These are phyloP conservation scores for Spiraea crenata DNA, from an alignment of 331 rosid species.

Conservation along the genomic window DNA sequence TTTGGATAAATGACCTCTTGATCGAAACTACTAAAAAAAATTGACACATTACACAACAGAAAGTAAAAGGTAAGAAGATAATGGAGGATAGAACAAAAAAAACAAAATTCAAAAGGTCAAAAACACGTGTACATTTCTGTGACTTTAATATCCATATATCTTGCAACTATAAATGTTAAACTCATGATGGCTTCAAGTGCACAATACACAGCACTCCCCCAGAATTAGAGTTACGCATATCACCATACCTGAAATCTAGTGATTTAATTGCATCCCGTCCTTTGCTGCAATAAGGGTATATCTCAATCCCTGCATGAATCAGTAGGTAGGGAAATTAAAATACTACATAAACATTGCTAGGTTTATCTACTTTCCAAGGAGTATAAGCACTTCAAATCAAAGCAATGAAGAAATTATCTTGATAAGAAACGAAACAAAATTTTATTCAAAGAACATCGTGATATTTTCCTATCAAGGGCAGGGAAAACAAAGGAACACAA, in stretches of 20 bases:
- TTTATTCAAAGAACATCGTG: not conserved
- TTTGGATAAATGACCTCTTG: constrained; percentile 77
- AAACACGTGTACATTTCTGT: not conserved
- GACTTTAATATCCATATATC: not conserved
- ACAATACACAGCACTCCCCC: constrained; percentile 28
- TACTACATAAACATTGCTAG: not conserved
- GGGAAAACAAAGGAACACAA: not conserved
- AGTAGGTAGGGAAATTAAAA: not conserved
- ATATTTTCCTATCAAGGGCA: not conserved
- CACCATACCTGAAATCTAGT: constrained; percentile 35
- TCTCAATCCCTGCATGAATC: constrained; percentile 29
- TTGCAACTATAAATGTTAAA: no score
- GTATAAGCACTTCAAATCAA: not conserved
- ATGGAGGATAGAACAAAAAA: not conserved
- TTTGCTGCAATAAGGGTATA: not conserved
- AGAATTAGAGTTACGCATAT: constrained; percentile 26
- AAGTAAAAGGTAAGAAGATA: not conserved
- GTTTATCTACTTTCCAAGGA: not conserved
- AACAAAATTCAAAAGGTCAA: not conserved
- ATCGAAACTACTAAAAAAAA: constrained; percentile 50
- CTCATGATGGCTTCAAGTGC: no score
- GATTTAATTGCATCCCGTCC: constrained; percentile 31
- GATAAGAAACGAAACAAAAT: not conserved
- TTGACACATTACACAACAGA: constrained; percentile 7
- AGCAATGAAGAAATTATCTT: not conserved